A percentile compares a stretch with the other conserved stretches of the same genome.
These are phyloP conservation scores for Ustilago sp. DNA, from an alignment of 1,284 basidiomycete species.

Conservation along the genomic window DNA sequence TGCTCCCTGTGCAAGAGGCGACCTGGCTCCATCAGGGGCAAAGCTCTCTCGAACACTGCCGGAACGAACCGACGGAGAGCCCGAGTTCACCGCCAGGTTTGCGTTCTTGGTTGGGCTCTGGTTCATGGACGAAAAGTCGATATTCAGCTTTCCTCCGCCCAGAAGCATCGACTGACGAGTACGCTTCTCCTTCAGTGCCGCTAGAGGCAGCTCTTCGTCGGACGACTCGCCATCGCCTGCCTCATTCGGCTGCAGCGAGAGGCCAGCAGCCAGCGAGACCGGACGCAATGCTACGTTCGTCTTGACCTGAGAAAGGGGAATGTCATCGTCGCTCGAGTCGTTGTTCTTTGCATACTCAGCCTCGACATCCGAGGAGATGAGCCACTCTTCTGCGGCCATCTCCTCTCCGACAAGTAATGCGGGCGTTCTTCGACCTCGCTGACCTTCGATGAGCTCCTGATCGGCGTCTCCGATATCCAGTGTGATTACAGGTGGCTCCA, in stretches of 20 bases:
- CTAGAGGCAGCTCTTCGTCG: constrained; percentile 58
- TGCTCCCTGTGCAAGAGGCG: constrained; percentile 7
- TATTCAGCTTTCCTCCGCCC: constrained; percentile 49
- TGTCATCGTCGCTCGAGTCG: constrained; percentile 54
- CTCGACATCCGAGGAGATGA: constrained; percentile 45
- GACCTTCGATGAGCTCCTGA: constrained; percentile 2
- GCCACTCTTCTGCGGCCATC: constrained; percentile 49
- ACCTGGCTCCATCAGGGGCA: constrained; percentile 1
- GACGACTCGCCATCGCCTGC: constrained; percentile 43
- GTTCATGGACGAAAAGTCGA: constrained; percentile 40
- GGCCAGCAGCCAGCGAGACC: constrained; percentile 38
- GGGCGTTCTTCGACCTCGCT: constrained; percentile 17
- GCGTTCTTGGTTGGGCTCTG: constrained; percentile 10
- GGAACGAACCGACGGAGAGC: constrained; percentile 17
- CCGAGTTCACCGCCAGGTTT: constrained; percentile 5
- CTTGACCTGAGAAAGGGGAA: constrained; percentile 58
- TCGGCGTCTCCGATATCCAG: constrained; percentile 33
- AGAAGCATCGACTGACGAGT: constrained; percentile 38
- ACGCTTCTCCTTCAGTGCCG: constrained; percentile 57
- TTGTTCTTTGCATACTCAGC: constrained; percentile 14
- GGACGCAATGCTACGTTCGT: constrained; percentile 48
- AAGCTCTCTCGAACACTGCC: constrained; percentile 14
- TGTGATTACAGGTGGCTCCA: constrained; percentile 46
- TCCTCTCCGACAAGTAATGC: constrained; percentile 34
- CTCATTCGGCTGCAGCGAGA: constrained; percentile 14